A percentile compares a stretch with the other conserved stretches of the same genome.
phyloP scores from a whole-genome alignment of 2,329 filamentous ascomycete species.

The Cordyceps pruinosa region DNA sequence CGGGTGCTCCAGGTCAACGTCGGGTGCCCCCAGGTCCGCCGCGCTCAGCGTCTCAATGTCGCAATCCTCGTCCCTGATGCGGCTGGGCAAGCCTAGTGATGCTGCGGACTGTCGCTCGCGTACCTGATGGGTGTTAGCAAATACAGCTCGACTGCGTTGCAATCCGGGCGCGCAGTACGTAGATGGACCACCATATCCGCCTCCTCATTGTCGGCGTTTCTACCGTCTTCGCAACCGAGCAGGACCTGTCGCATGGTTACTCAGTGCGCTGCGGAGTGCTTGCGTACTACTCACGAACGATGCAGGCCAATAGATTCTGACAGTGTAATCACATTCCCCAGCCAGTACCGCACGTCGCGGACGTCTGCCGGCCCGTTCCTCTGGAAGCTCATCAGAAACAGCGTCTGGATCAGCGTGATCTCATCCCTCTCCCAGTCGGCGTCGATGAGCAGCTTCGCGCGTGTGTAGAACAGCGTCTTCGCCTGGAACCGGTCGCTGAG shows the following conservation, averaged over 20 bases:
- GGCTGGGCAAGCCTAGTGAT: slow-evolving; percentile 29
- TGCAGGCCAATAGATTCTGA: slow-evolving; percentile 44
- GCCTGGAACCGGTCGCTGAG: slow-evolving; percentile 42
- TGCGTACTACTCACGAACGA: slow-evolving; percentile 26
- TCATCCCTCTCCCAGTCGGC: slow-evolving; percentile 46
- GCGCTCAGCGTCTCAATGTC: slow-evolving; percentile 29
- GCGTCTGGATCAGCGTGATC: slow-evolving; percentile 40
- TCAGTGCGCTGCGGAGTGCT: no score
- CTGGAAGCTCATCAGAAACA: slow-evolving; percentile 52
- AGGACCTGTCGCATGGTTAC: slow-evolving; percentile 17
- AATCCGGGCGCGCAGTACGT: slow-evolving; percentile 27
- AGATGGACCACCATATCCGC: slow-evolving; percentile 49
- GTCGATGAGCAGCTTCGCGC: slow-evolving; percentile 45
- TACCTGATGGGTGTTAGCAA: slow-evolving; percentile 20
- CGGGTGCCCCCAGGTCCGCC: slow-evolving; percentile 26
- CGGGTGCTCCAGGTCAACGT: slow-evolving; percentile 16
- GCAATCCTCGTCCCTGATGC: slow-evolving; percentile 33
- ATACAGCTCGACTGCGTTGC: not conserved
- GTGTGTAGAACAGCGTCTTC: slow-evolving; percentile 42
- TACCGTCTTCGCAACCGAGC: slow-evolving; percentile 21
- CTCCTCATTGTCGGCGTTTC: slow-evolving; percentile 31
- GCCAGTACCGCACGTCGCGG: slow-evolving; percentile 43
- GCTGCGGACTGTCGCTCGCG: slow-evolving; percentile 31
- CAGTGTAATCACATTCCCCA: slow-evolving; percentile 43
- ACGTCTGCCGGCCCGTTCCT: slow-evolving; percentile 40